A percentile compares a stretch with the other conserved stretches of the same genome.
phyloP scores from a whole-genome alignment of 2,329 filamentous ascomycete species.

The Apiospora rasikravindrae region DNA sequence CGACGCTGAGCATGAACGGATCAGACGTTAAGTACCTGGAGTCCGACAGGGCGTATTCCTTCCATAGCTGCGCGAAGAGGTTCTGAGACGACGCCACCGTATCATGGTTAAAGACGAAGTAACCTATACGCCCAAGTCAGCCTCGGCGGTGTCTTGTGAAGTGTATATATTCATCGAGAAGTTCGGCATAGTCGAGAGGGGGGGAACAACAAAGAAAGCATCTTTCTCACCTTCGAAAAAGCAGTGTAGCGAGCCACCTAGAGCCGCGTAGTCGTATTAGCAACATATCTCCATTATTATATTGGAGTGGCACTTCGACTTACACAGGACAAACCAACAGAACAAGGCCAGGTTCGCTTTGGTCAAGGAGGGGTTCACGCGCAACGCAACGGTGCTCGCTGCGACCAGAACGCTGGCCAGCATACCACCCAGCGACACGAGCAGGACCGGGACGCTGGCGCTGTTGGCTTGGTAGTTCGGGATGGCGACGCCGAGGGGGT shows the following conservation, averaged over 20 bases:
- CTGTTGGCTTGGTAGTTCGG: constrained; percentile 53
- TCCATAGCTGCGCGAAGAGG: constrained; percentile 86
- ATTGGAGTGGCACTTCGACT: constrained; percentile 32
- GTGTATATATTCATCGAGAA: not conserved
- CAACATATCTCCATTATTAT: not conserved
- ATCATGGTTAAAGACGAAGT: constrained; percentile 75
- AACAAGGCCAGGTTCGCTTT: constrained; percentile 49
- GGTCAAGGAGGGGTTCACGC: constrained; percentile 38
- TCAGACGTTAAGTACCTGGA: constrained; percentile 85
- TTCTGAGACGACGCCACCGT: constrained; percentile 71
- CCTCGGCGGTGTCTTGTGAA: not conserved
- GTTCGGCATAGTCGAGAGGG: not conserved
- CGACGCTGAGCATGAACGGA: constrained; percentile 85
- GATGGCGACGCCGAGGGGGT: constrained; percentile 50
- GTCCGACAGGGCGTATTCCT: constrained; percentile 87
- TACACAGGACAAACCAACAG: constrained; percentile 62
- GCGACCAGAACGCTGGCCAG: constrained; percentile 43
- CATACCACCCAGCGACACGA: constrained; percentile 44
- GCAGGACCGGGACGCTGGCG: constrained; percentile 43
- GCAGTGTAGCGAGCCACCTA: constrained; percentile 73
- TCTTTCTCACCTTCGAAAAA: constrained; percentile 73
- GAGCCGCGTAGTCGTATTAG: not conserved
- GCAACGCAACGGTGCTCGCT: constrained; percentile 38
- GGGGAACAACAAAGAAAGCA: not conserved
- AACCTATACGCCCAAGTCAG: constrained; percentile 53